These are phyloP conservation scores for Leucaena leucocephala DNA, from an alignment of 306 rosid genomes.

Conservation along the genomic window DNA sequence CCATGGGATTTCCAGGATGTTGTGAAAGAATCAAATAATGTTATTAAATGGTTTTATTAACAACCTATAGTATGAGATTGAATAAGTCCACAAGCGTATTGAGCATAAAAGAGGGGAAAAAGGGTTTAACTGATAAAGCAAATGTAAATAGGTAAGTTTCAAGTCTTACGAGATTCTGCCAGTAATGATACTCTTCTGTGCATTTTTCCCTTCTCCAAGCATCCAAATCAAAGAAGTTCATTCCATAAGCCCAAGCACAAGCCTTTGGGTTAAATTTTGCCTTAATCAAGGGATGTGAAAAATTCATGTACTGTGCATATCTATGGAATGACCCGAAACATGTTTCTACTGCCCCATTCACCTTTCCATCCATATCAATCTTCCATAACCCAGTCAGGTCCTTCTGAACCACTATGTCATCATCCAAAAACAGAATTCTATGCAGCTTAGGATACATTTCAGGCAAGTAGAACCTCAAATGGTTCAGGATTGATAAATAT, in stretches of 20 bases:
- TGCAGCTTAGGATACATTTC: slow-evolving; percentile 86
- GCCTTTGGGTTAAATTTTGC: slow-evolving; percentile 79
- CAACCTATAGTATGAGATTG: slow-evolving; percentile 1
- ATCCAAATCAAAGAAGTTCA: slow-evolving; percentile 90
- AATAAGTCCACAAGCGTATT: neutral
- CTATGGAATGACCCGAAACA: slow-evolving; percentile 88
- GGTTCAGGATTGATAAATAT: slow-evolving; percentile 78
- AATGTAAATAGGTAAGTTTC: neutral
- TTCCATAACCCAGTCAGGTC: slow-evolving; percentile 85
- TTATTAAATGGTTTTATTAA: slow-evolving; percentile 14
- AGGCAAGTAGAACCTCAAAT: slow-evolving; percentile 83
- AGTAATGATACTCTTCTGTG: slow-evolving; percentile 86
- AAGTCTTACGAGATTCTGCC: slow-evolving; percentile 80
- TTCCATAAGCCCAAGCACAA: slow-evolving; percentile 93
- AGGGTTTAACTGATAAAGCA: neutral
- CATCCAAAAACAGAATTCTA: slow-evolving; percentile 74
- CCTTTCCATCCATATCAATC: slow-evolving; percentile 89
- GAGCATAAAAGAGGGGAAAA: neutral
- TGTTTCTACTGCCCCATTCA: slow-evolving; percentile 91
- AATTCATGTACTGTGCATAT: slow-evolving; percentile 87
- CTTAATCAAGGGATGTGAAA: slow-evolving; percentile 85
- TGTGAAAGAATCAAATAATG: slow-evolving; percentile 26
- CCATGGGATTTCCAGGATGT: neutral
- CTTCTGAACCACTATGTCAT: slow-evolving; percentile 85
- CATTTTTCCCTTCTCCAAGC: slow-evolving; percentile 89